A percentile compares a stretch with the other conserved stretches of the same genome.
These are phyloP conservation scores for Apiotrichum sp. DNA, from an alignment of 1,284 basidiomycete genomes.

Conservation along the genomic window DNA sequence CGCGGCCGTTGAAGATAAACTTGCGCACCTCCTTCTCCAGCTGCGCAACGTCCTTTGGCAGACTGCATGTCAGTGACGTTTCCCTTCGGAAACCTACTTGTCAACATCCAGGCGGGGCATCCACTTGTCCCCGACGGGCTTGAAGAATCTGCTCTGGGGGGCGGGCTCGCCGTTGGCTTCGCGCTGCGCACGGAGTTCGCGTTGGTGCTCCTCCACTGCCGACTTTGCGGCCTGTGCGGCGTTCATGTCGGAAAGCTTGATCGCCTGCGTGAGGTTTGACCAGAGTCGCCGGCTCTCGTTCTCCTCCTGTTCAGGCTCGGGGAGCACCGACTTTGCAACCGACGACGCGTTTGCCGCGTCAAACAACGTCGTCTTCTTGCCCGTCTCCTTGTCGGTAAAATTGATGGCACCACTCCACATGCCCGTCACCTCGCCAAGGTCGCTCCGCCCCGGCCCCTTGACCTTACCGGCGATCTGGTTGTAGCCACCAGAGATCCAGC, in stretches of 20 bases:
- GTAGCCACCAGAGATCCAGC: slow-evolving; percentile 95
- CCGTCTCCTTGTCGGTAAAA: slow-evolving; percentile 64
- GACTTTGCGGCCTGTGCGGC: slow-evolving; percentile 86
- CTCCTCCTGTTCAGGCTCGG: slow-evolving; percentile 80
- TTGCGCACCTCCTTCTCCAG: slow-evolving; percentile 57
- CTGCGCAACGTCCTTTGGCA: slow-evolving; percentile 62
- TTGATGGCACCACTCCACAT: slow-evolving; percentile 92
- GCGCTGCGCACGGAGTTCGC: slow-evolving; percentile 68
- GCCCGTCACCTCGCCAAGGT: slow-evolving; percentile 80
- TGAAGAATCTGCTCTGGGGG: slow-evolving; percentile 74
- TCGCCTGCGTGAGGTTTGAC: slow-evolving; percentile 79
- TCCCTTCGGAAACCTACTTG: slow-evolving; percentile 50
- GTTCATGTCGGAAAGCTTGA: slow-evolving; percentile 83
- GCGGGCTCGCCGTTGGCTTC: slow-evolving; percentile 59
- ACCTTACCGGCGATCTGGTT: slow-evolving; percentile 83
- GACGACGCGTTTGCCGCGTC: slow-evolving; percentile 71
- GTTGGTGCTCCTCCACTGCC: slow-evolving; percentile 84
- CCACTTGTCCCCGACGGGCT: slow-evolving; percentile 65
- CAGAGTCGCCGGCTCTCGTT: slow-evolving; percentile 75
- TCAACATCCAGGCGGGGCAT: slow-evolving; percentile 60
- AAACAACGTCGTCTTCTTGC: slow-evolving; percentile 71
- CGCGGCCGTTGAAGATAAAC: slow-evolving; percentile 54
- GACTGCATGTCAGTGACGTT: slow-evolving; percentile 47
- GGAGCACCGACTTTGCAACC: slow-evolving; percentile 73
- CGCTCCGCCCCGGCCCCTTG: slow-evolving; percentile 54